Base-by-base conservation (phyloP, 768 basidiomycete genomes). In the Gelatoporia subvermispora region DNA sequence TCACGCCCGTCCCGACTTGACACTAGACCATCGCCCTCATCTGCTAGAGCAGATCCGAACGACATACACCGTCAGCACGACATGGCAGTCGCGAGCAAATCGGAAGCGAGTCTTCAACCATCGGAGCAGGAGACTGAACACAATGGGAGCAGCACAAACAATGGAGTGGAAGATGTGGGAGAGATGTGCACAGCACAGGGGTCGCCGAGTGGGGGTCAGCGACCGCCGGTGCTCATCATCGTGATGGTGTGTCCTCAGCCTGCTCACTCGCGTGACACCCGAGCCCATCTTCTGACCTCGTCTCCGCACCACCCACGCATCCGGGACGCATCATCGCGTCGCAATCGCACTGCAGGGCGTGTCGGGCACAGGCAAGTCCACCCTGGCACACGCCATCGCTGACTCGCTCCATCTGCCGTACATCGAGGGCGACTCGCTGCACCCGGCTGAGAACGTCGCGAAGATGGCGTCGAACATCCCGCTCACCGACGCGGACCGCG, bases 341-440 rank as follows among this genome's bases (percentile, higher is more conserved):
- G 22, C n/a, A 7, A 18, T 35, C 11, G 5, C 16, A 21, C 46
- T 28, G 11, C 48, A 64, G 63, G 63, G 63, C 42, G 63, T 62
- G 8, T 56, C 63, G 10, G 60, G 61, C 34, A 64, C 63, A 3
- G 63, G 63, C 39, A 64, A 64, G 55, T 58, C 55, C 16, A 64
- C 63, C 7, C 56, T 64, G 47, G 63, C 63, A 23, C 40, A 52
- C 41, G 58, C 56, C 4, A 51, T 62, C 43, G 43, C 53, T 49
- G 45, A 41, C 40, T 51, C 71, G 22, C 72, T 91, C 41, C 65
- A 64, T n/a, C 53, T 91, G 51, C 84, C 91, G 1, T 95, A 88
- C 68, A 70, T 92, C 50, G 94, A 97, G 60, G 94, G 87, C 23
- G 93, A 96, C 63, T 83, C 87, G 52, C 74, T 96, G 23, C 94